Evolutionary conservation across 2,329 filamentous ascomycete species (phyloP), one percentile per base, ranked within the genome.

Genomic region (Talaromyces pinophilus): DNA sequence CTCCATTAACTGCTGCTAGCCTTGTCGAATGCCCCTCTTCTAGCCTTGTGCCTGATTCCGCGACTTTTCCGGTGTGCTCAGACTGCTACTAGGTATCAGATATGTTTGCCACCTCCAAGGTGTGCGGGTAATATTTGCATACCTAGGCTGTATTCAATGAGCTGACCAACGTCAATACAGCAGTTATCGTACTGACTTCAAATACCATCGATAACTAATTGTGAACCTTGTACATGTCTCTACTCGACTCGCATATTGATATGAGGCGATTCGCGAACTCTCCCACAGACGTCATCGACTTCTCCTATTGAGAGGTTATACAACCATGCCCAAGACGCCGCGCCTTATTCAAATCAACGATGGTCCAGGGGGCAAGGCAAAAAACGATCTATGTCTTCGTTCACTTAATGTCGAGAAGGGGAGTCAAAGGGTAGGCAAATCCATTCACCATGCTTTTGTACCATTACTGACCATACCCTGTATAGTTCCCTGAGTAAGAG

Each of bases 391-490:
- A 64, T 74, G 68, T 64, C 73, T 69, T 65, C 71, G 68, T 68
- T 66, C 73, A 5, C 63, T 79, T 48, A 75, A 75, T 72, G 69
- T 77, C 2, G 77, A 79, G 66, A 73, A 70, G 54, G 70, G 72
- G 22, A 57, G 69, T 8, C 64, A 75, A 67, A 72, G 78, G 69
- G 79, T 81, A 71, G 67, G 79, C 73, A 50, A 2, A 19, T 42
- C 19, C 11, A 44, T 60, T 17, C 15, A 4, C 5, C 33, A 10
- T 54, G 25, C 28, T n/a, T 38, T 57, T 5, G 10, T 3, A 22
- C 10, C 2, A 57, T 38, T 2, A 38, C 54, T 57, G 5, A 57
- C 33, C 15, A 5, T 57, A 10, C 13, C 10, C 13, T 15, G 46
- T 17, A 19, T 66, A 76, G 74, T 76, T 73, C 67, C 65, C 71